Percentiles rank a stretch among this genome's conserved stretches.
Evolutionary conservation across 2,329 filamentous ascomycete species (phyloP).

Genomic region (Bimuria novae-zelandiae): DNA sequence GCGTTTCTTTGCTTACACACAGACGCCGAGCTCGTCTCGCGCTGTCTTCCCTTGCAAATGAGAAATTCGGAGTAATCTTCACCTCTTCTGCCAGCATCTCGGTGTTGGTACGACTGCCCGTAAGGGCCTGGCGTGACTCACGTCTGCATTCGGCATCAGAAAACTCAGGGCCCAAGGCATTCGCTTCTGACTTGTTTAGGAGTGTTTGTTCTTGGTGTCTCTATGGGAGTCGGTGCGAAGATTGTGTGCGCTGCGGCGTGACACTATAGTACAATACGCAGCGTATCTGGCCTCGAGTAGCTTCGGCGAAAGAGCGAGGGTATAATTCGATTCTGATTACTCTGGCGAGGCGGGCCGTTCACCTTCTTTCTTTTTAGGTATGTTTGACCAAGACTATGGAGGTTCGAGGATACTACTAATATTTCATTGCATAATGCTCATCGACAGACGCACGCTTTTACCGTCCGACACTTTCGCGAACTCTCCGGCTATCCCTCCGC

Average conservation of each 20-base stretch:
- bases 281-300: constrained; percentile 63
- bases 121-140: constrained; percentile 83
- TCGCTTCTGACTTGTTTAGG: background rate
- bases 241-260: constrained; percentile 74
- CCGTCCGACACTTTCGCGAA: background rate
- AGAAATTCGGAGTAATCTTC: constrained; percentile 99
- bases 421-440: background rate
- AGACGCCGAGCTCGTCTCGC: constrained; percentile 45
- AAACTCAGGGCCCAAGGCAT: constrained; percentile 67
- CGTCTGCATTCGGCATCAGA: constrained; percentile 91
- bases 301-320: constrained; percentile 50
- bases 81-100: constrained; percentile 52
- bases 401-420: constrained; percentile 50
- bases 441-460: background rate
- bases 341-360: constrained; percentile 80
- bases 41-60: constrained; percentile 68
- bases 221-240: constrained; percentile 95
- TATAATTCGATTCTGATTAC: constrained; percentile 93
- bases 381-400: constrained; percentile 39
- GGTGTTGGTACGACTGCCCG: constrained; percentile 66
- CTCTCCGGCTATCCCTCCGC: background rate
- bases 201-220: constrained; percentile 48
- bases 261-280: constrained; percentile 97
- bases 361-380: constrained; percentile 57
- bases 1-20: constrained; percentile 95